Evolutionary conservation across 2,329 filamentous ascomycete species (phyloP), one percentile per base, ranked within the genome.

Genomic region (Ceratocystis variospora): DNA sequence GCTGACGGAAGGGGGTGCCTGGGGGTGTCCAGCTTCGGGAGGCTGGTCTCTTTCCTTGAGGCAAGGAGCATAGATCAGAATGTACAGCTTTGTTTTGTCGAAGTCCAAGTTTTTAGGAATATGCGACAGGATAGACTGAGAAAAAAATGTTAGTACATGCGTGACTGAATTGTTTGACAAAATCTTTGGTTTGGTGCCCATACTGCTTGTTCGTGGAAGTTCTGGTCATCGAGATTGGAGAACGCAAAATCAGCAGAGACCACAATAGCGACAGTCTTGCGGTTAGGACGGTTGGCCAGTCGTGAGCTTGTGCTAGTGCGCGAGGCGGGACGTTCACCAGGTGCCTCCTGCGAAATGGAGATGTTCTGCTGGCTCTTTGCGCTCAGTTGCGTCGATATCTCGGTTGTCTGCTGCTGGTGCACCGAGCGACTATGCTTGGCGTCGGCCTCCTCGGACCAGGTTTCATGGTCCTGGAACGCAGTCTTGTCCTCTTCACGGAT

Each of bases 391-490:
- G 33, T 45, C 41, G 37, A 59, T 50, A 31, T 57, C 44, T 25
- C 46, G 5, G 22, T 31, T 5, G 25, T 41, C 25, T 57, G 48
- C 31, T 28, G 28, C 53, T 59, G 37, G 12, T 61, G 37, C 6
- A 19, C 50, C 4, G 45, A 31, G 65, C 77, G 78, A 65, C 80
- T 78, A 70, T 78, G 78, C 72, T 87, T 84, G 62, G 87, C 82
- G 71, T 89, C 87, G 25, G 87, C 89, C 77, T 96, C 92, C 75
- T 96, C 91, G 15, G 88, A 91, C 93, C 93, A 96, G 64, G 90
- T 86, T 73, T 90, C 88, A 76, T 94, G 90, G 74, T 96, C 93
- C 69, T 85, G 86, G 74, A 88, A 94, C 63, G 87, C 87, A 69
- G 84, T 83, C 73, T 85, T 86, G 73, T 92, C 89, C 73, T 95